Evolutionary conservation across 176 grass and related monocot species (phyloP).

Genomic region (Juncus inflexus): DNA sequence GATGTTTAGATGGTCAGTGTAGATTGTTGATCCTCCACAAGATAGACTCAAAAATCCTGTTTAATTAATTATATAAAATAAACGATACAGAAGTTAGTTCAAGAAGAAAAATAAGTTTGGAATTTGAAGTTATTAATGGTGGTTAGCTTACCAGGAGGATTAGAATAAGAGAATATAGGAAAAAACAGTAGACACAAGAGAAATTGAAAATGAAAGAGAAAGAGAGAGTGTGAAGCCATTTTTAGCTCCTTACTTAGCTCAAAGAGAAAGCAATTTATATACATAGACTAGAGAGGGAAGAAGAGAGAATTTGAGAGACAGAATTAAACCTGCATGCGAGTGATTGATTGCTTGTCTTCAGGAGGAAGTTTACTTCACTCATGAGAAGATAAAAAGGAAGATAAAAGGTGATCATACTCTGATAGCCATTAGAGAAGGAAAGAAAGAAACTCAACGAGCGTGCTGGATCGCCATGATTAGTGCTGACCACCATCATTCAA

Average conservation of each 20-base stretch:
- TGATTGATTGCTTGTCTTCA: conserved; percentile 35
- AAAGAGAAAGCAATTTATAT: conserved; percentile 4
- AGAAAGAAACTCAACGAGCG: too few relatives aligned
- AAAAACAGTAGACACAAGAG: neutral
- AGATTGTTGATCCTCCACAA: conserved; percentile 33
- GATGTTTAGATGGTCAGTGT: conserved; percentile 28
- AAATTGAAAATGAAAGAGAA: conserved; percentile 7
- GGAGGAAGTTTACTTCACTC: conserved; percentile 21
- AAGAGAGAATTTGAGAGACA: neutral
- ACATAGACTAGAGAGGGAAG: conserved; percentile 8
- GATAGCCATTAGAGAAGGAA: too few relatives aligned
- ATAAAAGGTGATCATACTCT: too few relatives aligned
- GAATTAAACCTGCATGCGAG: conserved; percentile 6
- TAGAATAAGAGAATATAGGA: conserved; percentile 6
- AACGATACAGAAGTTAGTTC: neutral
- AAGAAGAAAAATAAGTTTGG: neutral
- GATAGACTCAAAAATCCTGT: conserved; percentile 41
- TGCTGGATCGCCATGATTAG: too few relatives aligned
- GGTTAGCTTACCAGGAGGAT: conserved; percentile 26
- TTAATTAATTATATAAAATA: neutral
- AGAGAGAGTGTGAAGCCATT: neutral
- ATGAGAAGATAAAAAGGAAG: neutral
- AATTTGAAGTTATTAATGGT: neutral
- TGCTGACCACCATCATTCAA: too few relatives aligned
- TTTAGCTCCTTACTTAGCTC: neutral